Evolutionary conservation across 2,329 filamentous ascomycete species (phyloP).

Genomic region (Trichoderma oligosporum): DNA sequence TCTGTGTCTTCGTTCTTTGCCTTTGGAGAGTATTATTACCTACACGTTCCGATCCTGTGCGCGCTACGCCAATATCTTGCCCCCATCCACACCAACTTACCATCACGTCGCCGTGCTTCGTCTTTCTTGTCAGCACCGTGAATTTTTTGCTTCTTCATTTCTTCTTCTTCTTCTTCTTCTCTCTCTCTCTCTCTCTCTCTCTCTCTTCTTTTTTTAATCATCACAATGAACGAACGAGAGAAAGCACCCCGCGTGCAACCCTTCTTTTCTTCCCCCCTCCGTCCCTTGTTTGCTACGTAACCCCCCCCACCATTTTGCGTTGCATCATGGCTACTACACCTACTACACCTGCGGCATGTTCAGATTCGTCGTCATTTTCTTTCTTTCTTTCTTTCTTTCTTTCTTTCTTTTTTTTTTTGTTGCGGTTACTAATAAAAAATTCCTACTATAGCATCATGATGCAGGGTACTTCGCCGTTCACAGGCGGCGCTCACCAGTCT

Average conservation of each 20-base stretch:
- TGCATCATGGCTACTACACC: slow-evolving; percentile 9
- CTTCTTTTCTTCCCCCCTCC: background rate
- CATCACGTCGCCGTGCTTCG: background rate
- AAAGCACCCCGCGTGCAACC: slow-evolving; percentile 12
- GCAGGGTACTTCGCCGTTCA: slow-evolving; percentile 90
- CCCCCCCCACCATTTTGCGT: background rate
- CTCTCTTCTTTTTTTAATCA: background rate
- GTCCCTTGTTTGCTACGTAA: background rate
- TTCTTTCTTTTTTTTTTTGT: background rate
- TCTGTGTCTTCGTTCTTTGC: background rate
- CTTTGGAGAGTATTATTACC: background rate
- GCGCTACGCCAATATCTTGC: background rate
- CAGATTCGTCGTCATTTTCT: background rate
- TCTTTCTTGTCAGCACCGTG: background rate
- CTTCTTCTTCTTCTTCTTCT: too few species aligned
- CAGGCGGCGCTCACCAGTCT: slow-evolving; percentile 65
- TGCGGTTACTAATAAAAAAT: background rate
- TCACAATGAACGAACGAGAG: background rate
- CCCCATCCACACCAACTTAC: background rate
- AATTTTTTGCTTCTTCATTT: too few species aligned
- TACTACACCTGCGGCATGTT: background rate
- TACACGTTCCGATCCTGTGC: slow-evolving; percentile 4
- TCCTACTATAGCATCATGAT: slow-evolving; percentile 76
- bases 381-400: background rate
- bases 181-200: too few species aligned